Evolutionary conservation across 352 stramenopile species (phyloP).

Genomic region (Phytophthora hibernalis): DNA sequence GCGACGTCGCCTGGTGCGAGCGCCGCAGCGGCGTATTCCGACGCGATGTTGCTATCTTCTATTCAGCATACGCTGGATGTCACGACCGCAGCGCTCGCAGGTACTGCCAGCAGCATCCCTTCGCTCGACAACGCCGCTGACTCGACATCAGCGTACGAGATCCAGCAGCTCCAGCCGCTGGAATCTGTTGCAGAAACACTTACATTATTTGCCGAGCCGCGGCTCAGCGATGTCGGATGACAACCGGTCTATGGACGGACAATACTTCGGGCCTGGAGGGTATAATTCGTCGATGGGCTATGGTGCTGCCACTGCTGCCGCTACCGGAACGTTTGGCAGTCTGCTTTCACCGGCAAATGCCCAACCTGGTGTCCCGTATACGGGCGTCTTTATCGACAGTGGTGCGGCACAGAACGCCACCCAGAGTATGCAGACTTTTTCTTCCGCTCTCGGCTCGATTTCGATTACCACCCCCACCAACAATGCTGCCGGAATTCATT

Average conservation of each 20-base stretch:
- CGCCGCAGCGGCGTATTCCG: slow-evolving; percentile 27
- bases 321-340: slow-evolving; percentile 15
- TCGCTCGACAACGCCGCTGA: slow-evolving; percentile 21
- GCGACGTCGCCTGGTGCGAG: neutral
- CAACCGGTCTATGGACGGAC: slow-evolving; percentile 16
- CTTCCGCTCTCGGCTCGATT: slow-evolving; percentile 31
- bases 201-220: slow-evolving; percentile 44
- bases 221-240: slow-evolving; percentile 4
- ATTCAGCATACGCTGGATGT: slow-evolving; percentile 49
- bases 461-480: slow-evolving; percentile 34
- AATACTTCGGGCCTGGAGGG: slow-evolving; percentile 25
- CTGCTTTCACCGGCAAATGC: slow-evolving; percentile 23
- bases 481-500: slow-evolving; percentile 14
- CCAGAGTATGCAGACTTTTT: slow-evolving; percentile 33
- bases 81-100: slow-evolving; percentile 14
- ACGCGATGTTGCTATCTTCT: slow-evolving; percentile 60
- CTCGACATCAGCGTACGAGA: slow-evolving; percentile 18
- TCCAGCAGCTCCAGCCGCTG: slow-evolving; percentile 42
- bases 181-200: slow-evolving; percentile 43
- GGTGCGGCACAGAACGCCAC: slow-evolving; percentile 10
- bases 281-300: slow-evolving; percentile 20
- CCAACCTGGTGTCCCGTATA: slow-evolving; percentile 19
- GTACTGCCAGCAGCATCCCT: slow-evolving; percentile 16
- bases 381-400: slow-evolving; percentile 40
- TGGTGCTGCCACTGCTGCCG: neutral